Base-by-base conservation (phyloP, 345 rosid species). In the Sapria himalayana region DNA sequence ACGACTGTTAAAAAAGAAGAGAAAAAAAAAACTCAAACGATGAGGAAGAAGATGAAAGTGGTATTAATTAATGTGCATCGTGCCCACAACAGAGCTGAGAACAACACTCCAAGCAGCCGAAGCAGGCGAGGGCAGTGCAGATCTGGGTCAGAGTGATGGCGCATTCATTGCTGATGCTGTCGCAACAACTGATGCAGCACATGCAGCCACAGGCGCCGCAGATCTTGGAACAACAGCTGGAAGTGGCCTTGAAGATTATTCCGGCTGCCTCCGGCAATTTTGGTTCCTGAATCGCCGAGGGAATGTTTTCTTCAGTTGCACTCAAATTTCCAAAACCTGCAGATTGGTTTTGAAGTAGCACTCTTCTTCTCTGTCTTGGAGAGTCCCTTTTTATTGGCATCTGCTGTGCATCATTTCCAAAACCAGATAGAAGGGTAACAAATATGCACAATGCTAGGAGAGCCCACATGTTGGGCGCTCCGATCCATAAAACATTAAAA, bases 71-170 rank as follows among this genome's bases (percentile, higher is more conserved):
- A 19, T 22, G 31, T 47, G 70, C 60, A 1, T 70, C 72, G 4
- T 58, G 31, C 43, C 85, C 85, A 34, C 85, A 82, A 61, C 98
- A 82, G 11, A 89, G 9, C 12, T 20, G 21, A 10, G 82, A 33
- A 57, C 94, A 89, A 61, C 91, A 74, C 47, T 82, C 86, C 23
- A 71, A 17, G 65, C 98, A 82, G 51, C 81, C 84, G 12, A 76
- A 43, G 56, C 80, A 82, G 18, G 81, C 93, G 13, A 79, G 36
- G 24, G 81, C 81, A 9, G 67, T 29, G 56, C 69, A 74, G 13
- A 76, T 19, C 57, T 89, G 98, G 3, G 84, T 55, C 33, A 74
- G 50, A 13, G 45, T 64, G 3, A 63, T 16, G 31, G 63, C 84
- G 22, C 71, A 74, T 54, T 69, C 84, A 61, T 82, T 57, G 32